A percentile compares a stretch with the other conserved stretches of the same genome.
phyloP scores from a whole-genome alignment of 768 basidiomycete species.

The Termitomyces sp. region DNA sequence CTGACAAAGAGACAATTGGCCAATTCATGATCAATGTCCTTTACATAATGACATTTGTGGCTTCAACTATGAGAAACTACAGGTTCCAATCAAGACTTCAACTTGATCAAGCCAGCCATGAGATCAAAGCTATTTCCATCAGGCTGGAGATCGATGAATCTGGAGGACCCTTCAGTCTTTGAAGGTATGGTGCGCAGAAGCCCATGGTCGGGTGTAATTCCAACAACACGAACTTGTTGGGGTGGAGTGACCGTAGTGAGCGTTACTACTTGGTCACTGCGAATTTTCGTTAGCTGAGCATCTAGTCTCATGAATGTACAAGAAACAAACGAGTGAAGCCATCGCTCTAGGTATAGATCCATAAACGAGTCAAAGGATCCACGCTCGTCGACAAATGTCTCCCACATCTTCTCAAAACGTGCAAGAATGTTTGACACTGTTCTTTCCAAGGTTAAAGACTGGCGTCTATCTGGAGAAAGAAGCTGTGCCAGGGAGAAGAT shows the following conservation, averaged over 20 bases:
- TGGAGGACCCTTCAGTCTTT: constrained; percentile 25
- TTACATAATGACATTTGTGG: background rate
- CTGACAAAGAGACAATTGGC: background rate
- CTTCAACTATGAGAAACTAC: background rate
- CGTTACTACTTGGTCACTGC: constrained; percentile 80
- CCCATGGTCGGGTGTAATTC: constrained; percentile 87
- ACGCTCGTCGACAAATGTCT: constrained; percentile 51
- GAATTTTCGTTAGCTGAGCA: background rate
- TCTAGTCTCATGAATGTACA: background rate
- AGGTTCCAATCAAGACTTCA: constrained; percentile 29
- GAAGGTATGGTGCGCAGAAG: constrained; percentile 78
- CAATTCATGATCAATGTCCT: background rate
- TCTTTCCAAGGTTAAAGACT: constrained; percentile 59
- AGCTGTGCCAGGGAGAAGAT: constrained; percentile 80
- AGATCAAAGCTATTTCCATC: constrained; percentile 97
- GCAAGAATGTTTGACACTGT: constrained; percentile 71
- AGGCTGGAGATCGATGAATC: constrained; percentile 88
- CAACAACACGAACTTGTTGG: constrained; percentile 66
- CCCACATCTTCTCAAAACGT: constrained; percentile 79
- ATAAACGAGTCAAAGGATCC: constrained; percentile 82
- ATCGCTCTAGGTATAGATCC: constrained; percentile 69
- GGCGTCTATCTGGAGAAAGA: constrained; percentile 27
- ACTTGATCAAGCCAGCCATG: constrained; percentile 80
- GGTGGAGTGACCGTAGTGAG: constrained; percentile 74
- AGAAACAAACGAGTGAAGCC: constrained; percentile 86